phyloP scores from a whole-genome alignment of 2,329 filamentous ascomycete species.

The Gaeumannomyces tritici region DNA sequence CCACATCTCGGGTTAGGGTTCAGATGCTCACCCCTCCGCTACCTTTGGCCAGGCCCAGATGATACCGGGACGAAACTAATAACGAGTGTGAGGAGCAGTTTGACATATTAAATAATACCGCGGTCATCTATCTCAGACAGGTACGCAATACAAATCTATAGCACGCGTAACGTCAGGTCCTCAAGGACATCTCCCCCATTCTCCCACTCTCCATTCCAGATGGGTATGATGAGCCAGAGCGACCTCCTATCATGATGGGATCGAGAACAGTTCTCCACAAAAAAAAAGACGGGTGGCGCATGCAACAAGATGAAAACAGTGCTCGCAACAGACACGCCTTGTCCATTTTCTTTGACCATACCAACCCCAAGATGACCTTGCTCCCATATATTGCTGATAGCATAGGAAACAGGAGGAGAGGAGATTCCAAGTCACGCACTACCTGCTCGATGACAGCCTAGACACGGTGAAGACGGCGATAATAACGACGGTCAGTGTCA shows the following conservation, averaged over 20 bases:
- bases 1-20: background rate
- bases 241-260: background rate
- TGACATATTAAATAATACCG: background rate
- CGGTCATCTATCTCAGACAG: background rate
- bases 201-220: background rate
- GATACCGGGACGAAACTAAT: too few relatives aligned
- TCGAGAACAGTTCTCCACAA: background rate
- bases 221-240: background rate
- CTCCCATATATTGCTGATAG: background rate
- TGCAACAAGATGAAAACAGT: background rate
- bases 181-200: background rate
- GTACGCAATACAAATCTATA: background rate
- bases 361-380: background rate
- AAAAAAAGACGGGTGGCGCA: background rate
- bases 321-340: background rate
- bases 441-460: slow-evolving; percentile 47
- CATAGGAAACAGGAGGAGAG: background rate
- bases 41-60: too few relatives aligned
- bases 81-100: too few relatives aligned
- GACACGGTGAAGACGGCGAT: slow-evolving; percentile 86
- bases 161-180: background rate
- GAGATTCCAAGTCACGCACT: slow-evolving; percentile 8
- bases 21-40: too few relatives aligned
- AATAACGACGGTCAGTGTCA: slow-evolving; percentile 90
- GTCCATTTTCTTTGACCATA: background rate